Evolutionary conservation across 2,329 filamentous ascomycete genomes (phyloP), one percentile per base, ranked within the genome.

Genomic region (Xylariaceae sp.): DNA sequence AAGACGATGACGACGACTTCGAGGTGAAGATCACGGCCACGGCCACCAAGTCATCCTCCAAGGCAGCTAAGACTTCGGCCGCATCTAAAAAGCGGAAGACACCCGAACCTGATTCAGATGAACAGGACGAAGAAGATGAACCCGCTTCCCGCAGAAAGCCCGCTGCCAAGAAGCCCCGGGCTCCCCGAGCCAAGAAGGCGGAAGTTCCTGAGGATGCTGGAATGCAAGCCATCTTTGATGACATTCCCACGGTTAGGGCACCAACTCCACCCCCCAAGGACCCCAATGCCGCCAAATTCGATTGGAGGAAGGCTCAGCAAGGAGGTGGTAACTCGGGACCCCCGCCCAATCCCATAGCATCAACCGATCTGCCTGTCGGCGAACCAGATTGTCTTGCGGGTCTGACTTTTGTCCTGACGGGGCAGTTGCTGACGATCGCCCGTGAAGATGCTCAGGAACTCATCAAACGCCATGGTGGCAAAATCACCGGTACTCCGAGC

Each of bases 321-420:
- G 77, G 82, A 50, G 82, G 80, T 14, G 83, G 77, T 52, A 86
- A 82, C 67, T 74, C 83, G 14, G 81, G 83, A 2, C 82, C 84
- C 17, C 82, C 89, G 16, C 81, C 83, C 7, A 80, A 81, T 45
- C 76, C 81, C 18, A 84, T 83, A 11, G 22, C 22, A 28, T 74
- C 79, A 10, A 83, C 77, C 31, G 90, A 96, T 14, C 74, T 97
- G 45, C 94, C 94, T 0, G 80, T 83, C 17, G 94, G 94, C 7
- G 85, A 86, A 47, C 89, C 94, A 11, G 95, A 97, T 62, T 99
- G 94, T 66, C 80, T 99, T 50, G 86, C 86, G 49, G 94, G 95
- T 0, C 77, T 97, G 50, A 88, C 84, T 0, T 99, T 99, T 66
- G 94, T 99, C 28, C 99, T 99, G 64, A 99, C 95, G 0, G 94